Evolutionary conservation across 805 yeast species (phyloP).

Genomic region (Ogataea haglerorum): DNA sequence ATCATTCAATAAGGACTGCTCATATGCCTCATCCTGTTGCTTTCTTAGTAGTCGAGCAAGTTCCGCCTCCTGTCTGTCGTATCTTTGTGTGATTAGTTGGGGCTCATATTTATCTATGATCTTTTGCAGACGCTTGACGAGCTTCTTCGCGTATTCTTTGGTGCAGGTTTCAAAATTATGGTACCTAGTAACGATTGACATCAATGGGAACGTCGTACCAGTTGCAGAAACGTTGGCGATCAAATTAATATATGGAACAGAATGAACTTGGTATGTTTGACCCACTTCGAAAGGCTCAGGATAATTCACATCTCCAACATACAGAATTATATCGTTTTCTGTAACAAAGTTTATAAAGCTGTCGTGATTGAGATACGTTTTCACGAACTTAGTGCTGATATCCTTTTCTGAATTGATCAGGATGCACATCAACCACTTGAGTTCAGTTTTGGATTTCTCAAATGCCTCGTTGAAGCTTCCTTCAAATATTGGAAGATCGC

Average conservation of each 20-base stretch:
- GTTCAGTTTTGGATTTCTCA: conserved; percentile 35
- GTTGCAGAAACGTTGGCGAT: conserved; percentile 56
- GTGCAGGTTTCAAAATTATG: conserved; percentile 30
- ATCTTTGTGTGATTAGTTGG: conserved; percentile 55
- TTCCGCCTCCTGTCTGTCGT: conserved; percentile 58
- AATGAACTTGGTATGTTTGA: conserved; percentile 46
- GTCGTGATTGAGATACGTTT: conserved; percentile 43
- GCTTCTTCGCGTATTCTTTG: conserved; percentile 26
- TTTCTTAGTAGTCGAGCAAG: conserved; percentile 55
- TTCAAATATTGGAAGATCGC: conserved; percentile 29
- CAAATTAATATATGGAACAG: conserved; percentile 53
- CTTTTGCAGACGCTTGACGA: conserved; percentile 35
- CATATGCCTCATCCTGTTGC: conserved; percentile 66
- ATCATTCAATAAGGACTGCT: conserved; percentile 57
- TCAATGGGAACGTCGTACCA: conserved; percentile 44
- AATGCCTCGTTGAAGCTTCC: conserved; percentile 43
- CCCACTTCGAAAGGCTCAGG: conserved; percentile 69
- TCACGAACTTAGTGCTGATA: conserved; percentile 40
- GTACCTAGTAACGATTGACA: conserved; percentile 45
- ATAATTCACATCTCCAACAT: conserved; percentile 61
- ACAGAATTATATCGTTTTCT: conserved; percentile 48
- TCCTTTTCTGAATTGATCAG: conserved; percentile 46
- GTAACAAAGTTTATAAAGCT: conserved; percentile 38
- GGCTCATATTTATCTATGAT: conserved; percentile 56
- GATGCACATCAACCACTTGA: conserved; percentile 52